Evolutionary conservation across 1,139 yeast genomes (phyloP), one percentile per base, ranked within the genome.

Genomic region (Saccharomycopsis crataegensis): DNA sequence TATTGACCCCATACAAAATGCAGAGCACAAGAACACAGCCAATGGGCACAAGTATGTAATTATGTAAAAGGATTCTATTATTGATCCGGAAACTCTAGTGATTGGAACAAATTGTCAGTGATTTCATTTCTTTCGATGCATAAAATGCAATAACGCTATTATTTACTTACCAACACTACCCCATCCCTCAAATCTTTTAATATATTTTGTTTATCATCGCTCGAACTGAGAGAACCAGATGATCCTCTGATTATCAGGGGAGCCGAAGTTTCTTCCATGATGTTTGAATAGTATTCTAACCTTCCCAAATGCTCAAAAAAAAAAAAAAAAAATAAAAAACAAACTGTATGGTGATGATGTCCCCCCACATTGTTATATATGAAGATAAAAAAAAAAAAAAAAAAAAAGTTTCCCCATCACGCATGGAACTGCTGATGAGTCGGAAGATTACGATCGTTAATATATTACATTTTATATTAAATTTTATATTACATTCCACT

Each of bases 1-100:
- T 70, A 62, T 86, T 80, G 46, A 84, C 73, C 0, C 87, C 91
- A 60, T 85, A 86, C n/a, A 86, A 67, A 3, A 81, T 68, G 47
- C 64, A 60, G 45, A 78, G 62, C 43, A 71, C 65, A 7, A 71
- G 11, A 6, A 73, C 51, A 14, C 72, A 64, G 0, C 78, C 77
- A 8, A 69, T 52, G 0, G 77, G 74, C 3, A 73, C 67, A 41
- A 69, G 62, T 46, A 69, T 58, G 48, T 67, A 71, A 28, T 46
- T 46, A 41, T 46, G 48, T 3, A 46, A 9, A 31, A 31, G 17
- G 1, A 46, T 46, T 8, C n/a, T 17, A 7, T 34, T 7, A 6
- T 46, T 46, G n/a, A 46, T 46, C 5, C 16, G n/a, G 42, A 43
- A 43, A 43, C 33, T 37, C 28, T 22, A 22, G 28, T 22, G 28